Evolutionary conservation across 208 protist species (phyloP), one percentile per base, ranked within the genome.

Genomic region (Trypanosoma platydactyli): DNA sequence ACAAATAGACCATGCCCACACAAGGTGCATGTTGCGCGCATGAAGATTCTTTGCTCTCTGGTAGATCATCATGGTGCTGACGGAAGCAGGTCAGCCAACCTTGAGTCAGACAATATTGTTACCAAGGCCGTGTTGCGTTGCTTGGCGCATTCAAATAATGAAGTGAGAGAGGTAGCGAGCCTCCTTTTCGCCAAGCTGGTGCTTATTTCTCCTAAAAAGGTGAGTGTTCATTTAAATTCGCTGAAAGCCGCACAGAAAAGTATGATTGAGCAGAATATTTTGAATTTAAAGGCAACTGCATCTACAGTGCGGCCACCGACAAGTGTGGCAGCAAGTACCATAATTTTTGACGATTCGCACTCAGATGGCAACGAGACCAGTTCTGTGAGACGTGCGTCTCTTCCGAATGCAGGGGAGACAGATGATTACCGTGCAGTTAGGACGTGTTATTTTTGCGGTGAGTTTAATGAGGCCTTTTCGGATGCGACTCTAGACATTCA

Each of bases 401-500:
- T 27, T 40, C 12, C 30, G 2, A 65, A 18, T 44, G n/a, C 25
- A 52, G 50, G 7, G 33, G 38, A 29, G 1, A 66, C 53, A 41
- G 40, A 20, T 25, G 46, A 40, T 25, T 12, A 56, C 16, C 9
- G 1, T 53, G 59, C 48, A 18, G 20, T 13, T 18, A 68, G 65
- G 56, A 90, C 84, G 24, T 97, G 92, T 66, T 89, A 93, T 57
- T 97, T 97, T 61, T 97, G 92, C 63, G 83, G 80, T 18, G 76
- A 86, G 75, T 91, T 78, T 64, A 80, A 94, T 68, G 50, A 46
- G 6, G 72, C 68, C 40, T 95, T 94, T 64, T 83, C 72, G 15
- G 88, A 91, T 46, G 73, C 84, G 29, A 81, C 75, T 20, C 55
- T 97, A 22, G 89, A 96, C 58, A 70, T 90, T 52, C 92, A 97